phyloP scores from a whole-genome alignment of 371 early-diverging fungal genomes.

The Amoeboaphelidium protococcarum region DNA sequence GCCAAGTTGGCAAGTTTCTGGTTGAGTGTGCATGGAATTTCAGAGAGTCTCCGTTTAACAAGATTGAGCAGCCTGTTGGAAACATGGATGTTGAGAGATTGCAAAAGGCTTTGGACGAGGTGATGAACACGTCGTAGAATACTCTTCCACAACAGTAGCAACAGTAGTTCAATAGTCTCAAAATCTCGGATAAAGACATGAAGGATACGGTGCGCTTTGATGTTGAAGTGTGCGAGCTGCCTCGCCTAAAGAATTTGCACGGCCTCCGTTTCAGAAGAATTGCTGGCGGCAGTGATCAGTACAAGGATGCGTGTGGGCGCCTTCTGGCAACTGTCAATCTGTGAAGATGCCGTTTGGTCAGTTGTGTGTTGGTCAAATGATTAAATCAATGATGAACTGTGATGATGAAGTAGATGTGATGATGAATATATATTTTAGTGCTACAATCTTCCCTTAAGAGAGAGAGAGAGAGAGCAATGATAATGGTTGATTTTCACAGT shows the following conservation, averaged over 20 bases:
- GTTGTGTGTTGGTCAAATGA: neutral
- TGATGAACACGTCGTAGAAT: neutral
- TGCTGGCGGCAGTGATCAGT: constrained; percentile 16
- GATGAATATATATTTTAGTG: too few relatives aligned
- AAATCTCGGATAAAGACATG: neutral
- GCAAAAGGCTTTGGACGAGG: neutral
- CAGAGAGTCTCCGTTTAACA: neutral
- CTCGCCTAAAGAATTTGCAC: constrained; percentile 23
- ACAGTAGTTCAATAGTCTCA: too few relatives aligned
- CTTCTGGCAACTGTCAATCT: constrained; percentile 7
- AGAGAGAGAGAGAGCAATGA: too few relatives aligned
- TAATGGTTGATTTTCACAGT: too few relatives aligned
- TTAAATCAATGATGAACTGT: neutral
- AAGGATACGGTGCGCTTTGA: constrained; percentile 16
- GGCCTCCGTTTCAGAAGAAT: constrained; percentile 24
- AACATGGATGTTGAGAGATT: neutral
- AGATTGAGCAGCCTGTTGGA: constrained; percentile 5
- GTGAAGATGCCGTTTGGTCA: neutral
- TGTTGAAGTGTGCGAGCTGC: constrained; percentile 23
- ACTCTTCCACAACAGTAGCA: too few relatives aligned
- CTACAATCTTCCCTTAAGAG: too few relatives aligned
- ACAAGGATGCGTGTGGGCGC: constrained; percentile 26
- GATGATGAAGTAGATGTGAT: too few relatives aligned
- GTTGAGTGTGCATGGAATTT: constrained; percentile 14
- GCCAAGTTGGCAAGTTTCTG: constrained; percentile 12